phyloP scores from a whole-genome alignment of 768 basidiomycete species.

The Mycena rebaudengoi region DNA sequence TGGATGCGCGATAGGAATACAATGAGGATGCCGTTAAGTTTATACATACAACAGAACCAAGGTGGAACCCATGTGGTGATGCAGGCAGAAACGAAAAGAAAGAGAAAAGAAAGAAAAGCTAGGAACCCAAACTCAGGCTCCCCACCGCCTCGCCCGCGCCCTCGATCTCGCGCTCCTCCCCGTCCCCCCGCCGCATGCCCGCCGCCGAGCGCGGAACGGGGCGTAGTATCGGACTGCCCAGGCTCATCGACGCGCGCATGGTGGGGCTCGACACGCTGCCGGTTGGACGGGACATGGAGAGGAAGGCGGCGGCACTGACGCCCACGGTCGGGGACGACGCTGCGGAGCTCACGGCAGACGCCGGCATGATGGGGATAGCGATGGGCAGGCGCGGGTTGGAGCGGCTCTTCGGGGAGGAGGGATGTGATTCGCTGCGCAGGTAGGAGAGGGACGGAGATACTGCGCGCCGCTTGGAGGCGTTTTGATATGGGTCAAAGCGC shows the following conservation, averaged over 20 bases:
- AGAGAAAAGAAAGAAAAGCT: not conserved
- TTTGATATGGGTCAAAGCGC: conserved; percentile 86
- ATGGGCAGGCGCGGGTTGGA: conserved; percentile 63
- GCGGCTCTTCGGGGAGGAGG: conserved; percentile 60
- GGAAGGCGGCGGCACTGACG: conserved; percentile 55
- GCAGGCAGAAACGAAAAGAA: not conserved
- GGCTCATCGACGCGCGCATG: conserved; percentile 71
- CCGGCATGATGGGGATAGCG: conserved; percentile 73
- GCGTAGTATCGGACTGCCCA: conserved; percentile 79
- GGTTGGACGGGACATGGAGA: conserved; percentile 50
- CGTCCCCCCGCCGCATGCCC: conserved; percentile 55
- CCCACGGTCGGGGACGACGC: conserved; percentile 78
- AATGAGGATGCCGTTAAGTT: conserved; percentile 24
- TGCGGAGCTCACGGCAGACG: conserved; percentile 65
- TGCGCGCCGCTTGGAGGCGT: conserved; percentile 79
- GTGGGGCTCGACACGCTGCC: conserved; percentile 80
- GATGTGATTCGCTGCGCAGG: conserved; percentile 65
- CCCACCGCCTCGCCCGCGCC: conserved; percentile 83
- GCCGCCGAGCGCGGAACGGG: conserved; percentile 61
- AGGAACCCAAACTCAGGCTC: conserved; percentile 59
- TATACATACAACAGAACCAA: too few species aligned
- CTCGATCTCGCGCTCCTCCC: conserved; percentile 76
- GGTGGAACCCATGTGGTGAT: too few species aligned
- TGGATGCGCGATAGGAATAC: not conserved
- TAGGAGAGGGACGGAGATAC: conserved; percentile 82